phyloP scores from a whole-genome alignment of 1,139 yeast species.

The Candida sp. region DNA sequence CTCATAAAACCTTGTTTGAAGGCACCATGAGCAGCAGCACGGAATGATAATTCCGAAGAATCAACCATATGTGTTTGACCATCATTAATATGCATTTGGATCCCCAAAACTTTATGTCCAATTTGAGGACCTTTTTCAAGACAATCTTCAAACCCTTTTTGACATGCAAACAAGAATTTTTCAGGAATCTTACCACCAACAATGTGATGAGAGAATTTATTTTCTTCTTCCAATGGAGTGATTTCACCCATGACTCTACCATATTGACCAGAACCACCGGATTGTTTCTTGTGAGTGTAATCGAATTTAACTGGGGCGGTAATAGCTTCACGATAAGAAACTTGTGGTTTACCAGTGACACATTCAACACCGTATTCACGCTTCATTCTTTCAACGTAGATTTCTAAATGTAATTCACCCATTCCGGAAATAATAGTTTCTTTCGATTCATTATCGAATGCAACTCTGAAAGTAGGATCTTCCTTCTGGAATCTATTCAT shows the following conservation, averaged over 20 bases:
- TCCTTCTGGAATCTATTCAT: constrained; percentile 97
- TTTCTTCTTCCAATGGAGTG: constrained; percentile 62
- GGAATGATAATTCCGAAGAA: constrained; percentile 93
- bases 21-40: constrained; percentile 89
- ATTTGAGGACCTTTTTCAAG: constrained; percentile 95
- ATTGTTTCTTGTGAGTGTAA: constrained; percentile 94
- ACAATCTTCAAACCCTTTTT: constrained; percentile 93
- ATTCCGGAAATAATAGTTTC: constrained; percentile 97
- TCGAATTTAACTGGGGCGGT: constrained; percentile 75
- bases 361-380: constrained; percentile 98
- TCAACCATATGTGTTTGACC: constrained; percentile 98
- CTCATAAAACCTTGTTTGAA: constrained; percentile 86
- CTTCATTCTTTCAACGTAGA: constrained; percentile 95
- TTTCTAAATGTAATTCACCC: constrained; percentile 98
- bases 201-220: constrained; percentile 78
- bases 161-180: constrained; percentile 91
- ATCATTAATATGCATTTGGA: constrained; percentile 89
- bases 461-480: constrained; percentile 97
- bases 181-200: constrained; percentile 98
- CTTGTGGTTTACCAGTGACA: constrained; percentile 96
- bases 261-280: constrained; percentile 99
- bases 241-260: constrained; percentile 94
- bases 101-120: constrained; percentile 93
- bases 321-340: constrained; percentile 95
- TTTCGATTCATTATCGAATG: constrained; percentile 86